phyloP scores from a whole-genome alignment of 1,139 yeast genomes.

The Nadsonia starkeyi-henricii region DNA sequence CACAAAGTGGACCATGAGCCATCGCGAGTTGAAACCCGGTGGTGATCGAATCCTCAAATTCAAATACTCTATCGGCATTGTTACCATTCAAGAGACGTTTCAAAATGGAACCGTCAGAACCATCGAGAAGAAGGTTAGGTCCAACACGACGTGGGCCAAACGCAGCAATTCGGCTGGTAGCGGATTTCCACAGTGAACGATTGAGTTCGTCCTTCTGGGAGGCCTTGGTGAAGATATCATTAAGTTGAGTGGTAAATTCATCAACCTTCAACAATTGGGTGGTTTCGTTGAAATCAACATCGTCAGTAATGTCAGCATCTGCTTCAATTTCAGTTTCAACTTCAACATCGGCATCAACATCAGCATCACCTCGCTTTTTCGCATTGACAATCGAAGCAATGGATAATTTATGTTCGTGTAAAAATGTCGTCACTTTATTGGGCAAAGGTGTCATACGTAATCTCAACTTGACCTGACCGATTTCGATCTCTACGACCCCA shows the following conservation, averaged over 20 bases:
- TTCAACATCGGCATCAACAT: constrained; percentile 10
- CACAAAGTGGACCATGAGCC: constrained; percentile 74
- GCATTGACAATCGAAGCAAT: constrained; percentile 3
- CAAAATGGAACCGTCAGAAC: constrained; percentile 18
- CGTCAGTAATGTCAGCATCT: constrained; percentile 7
- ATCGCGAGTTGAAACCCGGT: constrained; percentile 81
- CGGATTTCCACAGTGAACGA: constrained; percentile 19
- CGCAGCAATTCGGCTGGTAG: constrained; percentile 37
- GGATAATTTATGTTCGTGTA: constrained; percentile 30
- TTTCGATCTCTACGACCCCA: constrained; percentile 28
- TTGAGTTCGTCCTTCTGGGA: constrained; percentile 4
- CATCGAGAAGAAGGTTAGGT: constrained; percentile 59
- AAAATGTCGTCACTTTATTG: constrained; percentile 32
- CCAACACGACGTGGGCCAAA: constrained; percentile 76
- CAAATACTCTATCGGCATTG: constrained; percentile 16
- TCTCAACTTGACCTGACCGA: constrained; percentile 34
- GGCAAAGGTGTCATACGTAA: constrained; percentile 48
- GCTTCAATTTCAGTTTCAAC: constrained; percentile 12
- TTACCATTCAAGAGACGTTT: constrained; percentile 10
- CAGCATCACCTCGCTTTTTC: constrained; percentile 1
- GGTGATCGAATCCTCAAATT: constrained; percentile 46
- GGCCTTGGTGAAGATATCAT: constrained; percentile 11
- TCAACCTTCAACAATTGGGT: constrained; percentile 12
- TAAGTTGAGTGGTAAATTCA: constrained; percentile 11
- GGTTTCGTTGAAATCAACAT: constrained; percentile 14